Percentiles rank a stretch among this genome's conserved stretches.
Conservation (phyloP, 306 rosid species). For the Inga oerstediana region DNA sequence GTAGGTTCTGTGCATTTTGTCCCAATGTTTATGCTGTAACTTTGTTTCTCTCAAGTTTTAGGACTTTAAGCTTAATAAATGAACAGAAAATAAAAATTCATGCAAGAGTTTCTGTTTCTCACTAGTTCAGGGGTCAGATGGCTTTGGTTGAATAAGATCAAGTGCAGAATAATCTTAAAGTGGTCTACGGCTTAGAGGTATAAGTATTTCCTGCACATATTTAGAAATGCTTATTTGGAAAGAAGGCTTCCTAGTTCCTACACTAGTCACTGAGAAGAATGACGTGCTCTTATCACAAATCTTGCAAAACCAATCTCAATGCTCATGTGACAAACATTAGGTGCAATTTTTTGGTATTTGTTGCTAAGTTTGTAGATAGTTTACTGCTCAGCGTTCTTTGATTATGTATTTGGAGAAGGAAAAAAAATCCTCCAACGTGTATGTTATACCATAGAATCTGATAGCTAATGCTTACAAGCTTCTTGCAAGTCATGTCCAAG, state of each 20-base stretch:
- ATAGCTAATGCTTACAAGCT: not conserved
- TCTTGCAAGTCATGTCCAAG: not conserved
- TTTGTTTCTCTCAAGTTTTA: not conserved
- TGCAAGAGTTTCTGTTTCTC: not conserved
- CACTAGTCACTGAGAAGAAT: not conserved
- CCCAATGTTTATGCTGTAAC: not conserved
- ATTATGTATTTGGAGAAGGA: not conserved
- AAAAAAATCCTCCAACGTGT: not conserved
- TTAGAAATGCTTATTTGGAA: not conserved
- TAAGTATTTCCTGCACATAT: not conserved
- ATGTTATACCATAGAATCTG: not conserved
- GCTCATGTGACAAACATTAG: not conserved
- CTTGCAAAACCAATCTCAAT: not conserved
- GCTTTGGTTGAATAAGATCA: not conserved
- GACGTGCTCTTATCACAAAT: not conserved
- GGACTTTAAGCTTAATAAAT: not conserved
- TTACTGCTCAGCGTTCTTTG: not conserved
- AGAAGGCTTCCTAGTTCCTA: not conserved
- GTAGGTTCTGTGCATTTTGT: not conserved
- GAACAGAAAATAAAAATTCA: not conserved
- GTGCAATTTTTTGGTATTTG: not conserved
- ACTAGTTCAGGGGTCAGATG: not conserved
- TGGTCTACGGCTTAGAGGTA: not conserved
- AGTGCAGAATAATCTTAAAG: not conserved
- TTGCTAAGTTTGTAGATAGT: not conserved